These are phyloP conservation scores for Senna siamea DNA, from an alignment of 306 rosid species.

Conservation along the genomic window DNA sequence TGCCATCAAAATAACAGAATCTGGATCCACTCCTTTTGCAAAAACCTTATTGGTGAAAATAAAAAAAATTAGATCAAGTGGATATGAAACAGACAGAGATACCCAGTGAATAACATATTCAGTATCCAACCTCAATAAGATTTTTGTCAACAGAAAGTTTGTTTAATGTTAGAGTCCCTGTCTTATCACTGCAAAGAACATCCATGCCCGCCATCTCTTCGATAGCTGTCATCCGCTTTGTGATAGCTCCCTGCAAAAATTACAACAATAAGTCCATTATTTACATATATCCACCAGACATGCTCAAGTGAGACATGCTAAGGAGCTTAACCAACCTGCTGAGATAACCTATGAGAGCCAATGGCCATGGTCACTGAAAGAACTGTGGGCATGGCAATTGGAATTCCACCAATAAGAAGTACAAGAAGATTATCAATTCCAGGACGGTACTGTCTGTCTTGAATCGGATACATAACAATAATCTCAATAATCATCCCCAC, in stretches of 20 bases:
- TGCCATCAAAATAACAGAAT: conserved; percentile 92
- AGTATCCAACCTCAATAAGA: conserved; percentile 77
- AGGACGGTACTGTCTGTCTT: conserved; percentile 86
- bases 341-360: conserved; percentile 94
- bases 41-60: conserved; percentile 63
- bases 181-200: conserved; percentile 98
- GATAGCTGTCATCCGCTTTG: conserved; percentile 99
- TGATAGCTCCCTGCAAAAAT: conserved; percentile 88
- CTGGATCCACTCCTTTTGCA: conserved; percentile 89
- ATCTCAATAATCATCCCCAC: conserved; percentile 93
- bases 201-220: conserved; percentile 99
- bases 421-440: conserved; percentile 98
- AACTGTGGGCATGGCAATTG: conserved; percentile 99
- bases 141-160: conserved; percentile 91
- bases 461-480: conserved; percentile 95
- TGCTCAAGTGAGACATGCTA: conserved; percentile 27
- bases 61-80: conserved; percentile 29
- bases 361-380: conserved; percentile 98
- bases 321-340: conserved; percentile 69
- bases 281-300: conserved; percentile 9
- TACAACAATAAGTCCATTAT: conserved; percentile 30
- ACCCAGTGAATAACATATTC: conserved; percentile 34
- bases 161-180: conserved; percentile 92
- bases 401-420: conserved; percentile 98
- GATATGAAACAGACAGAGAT: conserved; percentile 4